These are phyloP conservation scores for Ilyonectria destructans DNA, from an alignment of 2,329 filamentous ascomycete species.

Conservation along the genomic window DNA sequence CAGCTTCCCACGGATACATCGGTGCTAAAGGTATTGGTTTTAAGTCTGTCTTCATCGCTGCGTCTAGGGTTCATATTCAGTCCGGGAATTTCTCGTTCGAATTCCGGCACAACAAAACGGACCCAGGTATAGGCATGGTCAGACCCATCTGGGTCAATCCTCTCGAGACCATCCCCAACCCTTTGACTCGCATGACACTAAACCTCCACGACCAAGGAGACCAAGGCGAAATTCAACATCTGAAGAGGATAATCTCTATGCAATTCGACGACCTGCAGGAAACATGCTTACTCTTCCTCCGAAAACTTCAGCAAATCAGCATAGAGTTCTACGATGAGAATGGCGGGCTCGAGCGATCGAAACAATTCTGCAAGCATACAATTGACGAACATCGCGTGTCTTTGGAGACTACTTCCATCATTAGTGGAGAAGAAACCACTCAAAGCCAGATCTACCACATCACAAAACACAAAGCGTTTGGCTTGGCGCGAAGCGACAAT, in stretches of 20 bases:
- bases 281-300: constrained; percentile 34
- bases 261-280: constrained; percentile 33
- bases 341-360: constrained; percentile 10
- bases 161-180: neutral
- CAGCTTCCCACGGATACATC: constrained; percentile 34
- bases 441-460: constrained; percentile 34
- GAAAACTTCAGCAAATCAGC: constrained; percentile 27
- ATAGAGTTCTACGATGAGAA: constrained; percentile 23
- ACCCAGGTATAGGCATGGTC: constrained; percentile 34
- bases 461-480: constrained; percentile 4
- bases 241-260: constrained; percentile 11
- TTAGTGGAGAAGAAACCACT: rapidly evolving
- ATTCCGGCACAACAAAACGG: constrained; percentile 28
- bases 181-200: constrained; percentile 36
- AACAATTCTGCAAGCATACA: constrained; percentile 20
- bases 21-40: constrained; percentile 41
- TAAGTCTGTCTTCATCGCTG: constrained; percentile 38
- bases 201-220: constrained; percentile 35
- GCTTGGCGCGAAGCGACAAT: constrained; percentile 32
- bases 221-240: neutral
- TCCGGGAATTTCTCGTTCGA: constrained; percentile 41
- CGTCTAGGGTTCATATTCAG: constrained; percentile 36
- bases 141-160: constrained; percentile 33
- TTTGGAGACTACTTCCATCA: constrained; percentile 16
- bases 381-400: constrained; percentile 21